Evolutionary conservation across 768 basidiomycete genomes (phyloP), one percentile per base, ranked within the genome.

Genomic region (Mycena pura): DNA sequence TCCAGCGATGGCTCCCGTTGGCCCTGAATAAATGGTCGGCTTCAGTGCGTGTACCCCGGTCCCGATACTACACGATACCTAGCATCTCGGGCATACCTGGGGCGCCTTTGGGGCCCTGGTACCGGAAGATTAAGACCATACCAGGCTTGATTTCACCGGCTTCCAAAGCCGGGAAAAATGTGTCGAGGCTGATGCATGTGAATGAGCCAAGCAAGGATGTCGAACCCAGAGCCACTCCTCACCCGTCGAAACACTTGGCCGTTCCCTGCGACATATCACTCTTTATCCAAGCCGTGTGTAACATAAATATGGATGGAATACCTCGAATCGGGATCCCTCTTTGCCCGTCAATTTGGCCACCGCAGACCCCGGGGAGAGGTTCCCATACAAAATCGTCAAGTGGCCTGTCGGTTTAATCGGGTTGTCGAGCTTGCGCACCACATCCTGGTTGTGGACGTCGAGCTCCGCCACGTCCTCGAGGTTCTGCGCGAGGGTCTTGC

Each of bases 331-430:
- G 50, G 86, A 74, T 5, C 95, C 95, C 76, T 97, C 95, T 75
- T 96, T 95, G 14, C 95, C 95, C 6, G 95, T 96, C 63, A 97
- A 79, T 76, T 98, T 98, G 15, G 94, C 93, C 19, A 98, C 95
- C 27, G 93, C 90, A 1, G 89, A 88, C 47, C 84, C 91, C 0
- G 95, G 95, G 3, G 92, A 89, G 40, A 98, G 79, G 74, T 92
- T 95, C n/a, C 95, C 95, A 50, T 88, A 84, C 62, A 98, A 75
- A 68, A 98, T 94, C 13, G 88, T 88, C 67, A 97, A 75, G 75
- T 96, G 95, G 1, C 95, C 95, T 3, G 89, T 94, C 22, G 79
- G 70, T 72, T 97, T 96, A 76, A 97, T 90, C 10, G 95, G 93
- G 69, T 93, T 83, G 25, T 83, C 82, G 41, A 95, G 74, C 39